These are phyloP conservation scores for Umbelopsis ramanniana DNA, from an alignment of 192 early-diverging fungal species.

Conservation along the genomic window DNA sequence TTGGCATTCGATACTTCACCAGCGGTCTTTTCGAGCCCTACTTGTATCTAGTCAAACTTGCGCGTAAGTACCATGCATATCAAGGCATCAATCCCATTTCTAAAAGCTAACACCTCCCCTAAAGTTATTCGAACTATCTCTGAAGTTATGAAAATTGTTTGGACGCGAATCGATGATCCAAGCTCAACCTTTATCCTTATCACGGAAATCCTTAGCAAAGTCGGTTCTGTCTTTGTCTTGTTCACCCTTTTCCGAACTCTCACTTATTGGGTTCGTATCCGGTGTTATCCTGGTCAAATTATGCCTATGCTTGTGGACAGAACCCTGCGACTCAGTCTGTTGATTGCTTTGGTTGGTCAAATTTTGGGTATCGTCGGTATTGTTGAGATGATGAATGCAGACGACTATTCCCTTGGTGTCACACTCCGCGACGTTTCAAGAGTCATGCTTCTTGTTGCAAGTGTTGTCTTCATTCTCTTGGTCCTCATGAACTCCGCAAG, in stretches of 20 bases:
- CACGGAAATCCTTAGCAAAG: not conserved
- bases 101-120: not conserved
- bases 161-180: not conserved
- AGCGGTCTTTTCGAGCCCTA: not conserved
- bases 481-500: not conserved
- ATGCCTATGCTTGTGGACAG: not conserved
- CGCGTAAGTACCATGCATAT: not conserved
- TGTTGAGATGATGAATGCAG: not conserved
- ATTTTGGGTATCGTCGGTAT: not conserved
- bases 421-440: not conserved
- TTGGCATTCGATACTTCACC: not conserved
- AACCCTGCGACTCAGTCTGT: not conserved
- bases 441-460: not conserved
- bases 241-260: not conserved
- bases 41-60: not conserved
- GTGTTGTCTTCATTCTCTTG: not conserved
- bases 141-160: constrained; percentile 5
- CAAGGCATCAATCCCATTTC: too few species aligned
- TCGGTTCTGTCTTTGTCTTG: constrained; percentile 3
- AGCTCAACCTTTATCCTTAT: not conserved
- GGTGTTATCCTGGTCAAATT: not conserved
- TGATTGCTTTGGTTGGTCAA: constrained; percentile 1
- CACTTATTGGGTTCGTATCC: not conserved
- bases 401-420: not conserved
- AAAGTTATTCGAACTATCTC: not conserved